Evolutionary conservation across 805 yeast genomes (phyloP), one percentile per base, ranked within the genome.

Genomic region (Hermanozyma aechmeae): DNA sequence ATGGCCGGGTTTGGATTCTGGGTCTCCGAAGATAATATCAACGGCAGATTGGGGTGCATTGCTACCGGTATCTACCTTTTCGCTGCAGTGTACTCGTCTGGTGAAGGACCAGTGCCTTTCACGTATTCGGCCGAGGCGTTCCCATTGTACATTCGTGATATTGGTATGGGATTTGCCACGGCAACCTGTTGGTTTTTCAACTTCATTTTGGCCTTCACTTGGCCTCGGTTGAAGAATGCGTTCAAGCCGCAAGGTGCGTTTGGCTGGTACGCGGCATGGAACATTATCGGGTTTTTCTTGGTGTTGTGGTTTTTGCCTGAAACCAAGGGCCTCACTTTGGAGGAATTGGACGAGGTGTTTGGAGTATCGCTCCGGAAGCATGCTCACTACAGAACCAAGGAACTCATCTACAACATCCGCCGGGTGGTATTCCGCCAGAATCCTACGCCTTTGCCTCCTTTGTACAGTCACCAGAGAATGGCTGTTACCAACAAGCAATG

Each of bases 61-160:
- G 63, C 79, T 5, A 58, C 74, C 36, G 93, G 92, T 40, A 76
- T 84, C 33, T 84, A 84, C 50, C 48, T 84, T 17, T 83, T 71
- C 53, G 62, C 84, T 0, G 67, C 73, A 24, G 78, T 79, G 32
- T 84, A 84, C 56, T 80, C 93, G 0, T 73, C 82, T 3, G 89
- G 93, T 31, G 84, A 80, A 51, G 95, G 95, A 25, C 93, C 92
- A 10, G 92, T 84, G 25, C 93, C 95, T 3, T 84, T 84, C 59
- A 79, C 92, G 2, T 81, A 84, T 48, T 77, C 86, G 15, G 93
- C 94, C 7, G 95, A 84, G 53, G 81, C 79, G 44, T 72, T 61
- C 79, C 84, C 89, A 35, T 62, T 82, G 45, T 79, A 79, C 46
- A 72, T 81, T 37, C 73, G 93, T 56, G 86, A 83, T 40, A 57